These are phyloP conservation scores for Hericium alpestre DNA, from an alignment of 768 basidiomycete species.

Conservation along the genomic window DNA sequence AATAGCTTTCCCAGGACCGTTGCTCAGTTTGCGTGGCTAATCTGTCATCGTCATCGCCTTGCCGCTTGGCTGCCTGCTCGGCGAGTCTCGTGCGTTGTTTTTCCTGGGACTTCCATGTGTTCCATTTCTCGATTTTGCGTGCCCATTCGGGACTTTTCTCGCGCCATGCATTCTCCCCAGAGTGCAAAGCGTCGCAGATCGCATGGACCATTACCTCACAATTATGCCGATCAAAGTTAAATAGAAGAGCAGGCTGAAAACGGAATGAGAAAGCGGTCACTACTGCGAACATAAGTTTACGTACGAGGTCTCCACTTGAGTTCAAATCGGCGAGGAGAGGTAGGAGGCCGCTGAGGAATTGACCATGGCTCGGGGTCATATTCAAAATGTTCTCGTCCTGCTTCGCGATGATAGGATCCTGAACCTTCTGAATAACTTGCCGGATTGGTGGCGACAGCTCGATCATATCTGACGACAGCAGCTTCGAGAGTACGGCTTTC, in stretches of 20 bases:
- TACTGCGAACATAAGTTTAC: constrained; percentile 13
- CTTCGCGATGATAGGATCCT: constrained; percentile 25
- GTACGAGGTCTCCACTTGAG: constrained; percentile 39
- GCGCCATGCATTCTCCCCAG: constrained; percentile 43
- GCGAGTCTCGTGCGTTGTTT: constrained; percentile 39
- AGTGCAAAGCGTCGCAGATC: constrained; percentile 27
- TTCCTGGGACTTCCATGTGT: constrained; percentile 34
- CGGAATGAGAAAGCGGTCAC: neutral
- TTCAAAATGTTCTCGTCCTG: constrained; percentile 20
- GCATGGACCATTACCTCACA: constrained; percentile 44
- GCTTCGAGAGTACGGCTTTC: constrained; percentile 30
- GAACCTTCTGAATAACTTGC: constrained; percentile 29
- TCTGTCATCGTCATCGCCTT: constrained; percentile 21
- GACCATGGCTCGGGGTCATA: constrained; percentile 18
- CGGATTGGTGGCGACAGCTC: constrained; percentile 24
- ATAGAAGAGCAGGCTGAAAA: constrained; percentile 52
- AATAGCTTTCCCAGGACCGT: constrained; percentile 39
- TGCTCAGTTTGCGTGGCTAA: constrained; percentile 12
- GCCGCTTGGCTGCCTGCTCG: constrained; percentile 30
- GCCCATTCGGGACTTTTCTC: constrained; percentile 35
- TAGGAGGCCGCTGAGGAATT: constrained; percentile 36
- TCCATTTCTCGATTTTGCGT: constrained; percentile 38
- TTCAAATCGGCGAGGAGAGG: constrained; percentile 50
- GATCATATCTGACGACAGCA: constrained; percentile 29
- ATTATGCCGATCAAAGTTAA: constrained; percentile 49